Base-by-base conservation (phyloP, 2,329 filamentous ascomycete species). In the Scedosporium apiospermum region DNA sequence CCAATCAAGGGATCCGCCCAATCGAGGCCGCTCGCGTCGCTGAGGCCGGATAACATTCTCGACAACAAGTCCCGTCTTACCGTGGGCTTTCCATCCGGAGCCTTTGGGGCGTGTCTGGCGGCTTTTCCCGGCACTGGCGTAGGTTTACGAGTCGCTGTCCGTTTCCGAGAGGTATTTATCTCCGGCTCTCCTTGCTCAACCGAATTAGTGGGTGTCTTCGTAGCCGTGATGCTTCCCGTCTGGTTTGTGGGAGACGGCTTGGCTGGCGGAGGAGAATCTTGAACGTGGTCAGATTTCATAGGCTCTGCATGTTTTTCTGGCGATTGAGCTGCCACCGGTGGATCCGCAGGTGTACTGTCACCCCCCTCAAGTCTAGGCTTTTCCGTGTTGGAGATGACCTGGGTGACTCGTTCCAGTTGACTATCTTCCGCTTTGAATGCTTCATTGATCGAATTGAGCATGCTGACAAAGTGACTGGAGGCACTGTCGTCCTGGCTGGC, bases 1-100 rank as follows among this genome's bases (percentile, higher is more conserved):
- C 60, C 60, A 41, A 61, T 23, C 49, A 61, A 30, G 6, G 60
- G 60, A n/a, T 61, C 60, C 4, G 30, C 49, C 60, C 60, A 61
- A 26, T 61, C 26, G 14, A 61, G 27, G 30, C 60, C 53, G 12
- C 49, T 51, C 21, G 60, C 46, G 18, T 61, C 60, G 30, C 60
- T 61, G n/a, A 61, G 27, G 12, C 38, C 46, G 7, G 60, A 61
- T 38, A 61, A 21, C 60, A 61, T 61, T 12, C 49, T 26, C 7
- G 60, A 16, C 34, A 61, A 38, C 3, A 51, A 34, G n/a, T 27
- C 42, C n/a, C 59, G n/a, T 26, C 34, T 53, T 4, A 12, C 12
- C 18, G 58, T 21, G 58, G 21, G 6, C 30, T 23, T 26, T 18
- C 41, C 34, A 30, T 14, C 10, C 9, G 57, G 18, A 12, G 12